Percentiles rank a stretch among this genome's conserved stretches.
These are phyloP conservation scores for Emergomyces africanus DNA, from an alignment of 2,329 filamentous ascomycete species.

Conservation along the genomic window DNA sequence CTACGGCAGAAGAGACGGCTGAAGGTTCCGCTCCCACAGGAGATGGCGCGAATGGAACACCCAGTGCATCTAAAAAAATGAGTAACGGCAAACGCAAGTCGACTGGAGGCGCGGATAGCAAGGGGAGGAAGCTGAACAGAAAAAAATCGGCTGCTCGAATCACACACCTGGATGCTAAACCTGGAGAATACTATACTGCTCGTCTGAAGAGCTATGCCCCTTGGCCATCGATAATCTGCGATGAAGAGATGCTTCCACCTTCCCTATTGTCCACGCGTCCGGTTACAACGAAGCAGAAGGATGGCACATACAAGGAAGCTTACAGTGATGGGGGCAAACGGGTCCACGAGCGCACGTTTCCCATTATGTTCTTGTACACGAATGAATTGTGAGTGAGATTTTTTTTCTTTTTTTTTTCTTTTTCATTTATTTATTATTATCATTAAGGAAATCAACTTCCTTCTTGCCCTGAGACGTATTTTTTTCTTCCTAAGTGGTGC, in stretches of 20 bases:
- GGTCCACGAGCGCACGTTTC: slow-evolving; percentile 71
- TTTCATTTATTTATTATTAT: slow-evolving; percentile 1
- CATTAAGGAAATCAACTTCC: background rate
- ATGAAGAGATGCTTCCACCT: slow-evolving; percentile 84
- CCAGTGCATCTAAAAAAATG: slow-evolving; percentile 38
- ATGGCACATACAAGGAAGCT: slow-evolving; percentile 78
- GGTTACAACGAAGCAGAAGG: slow-evolving; percentile 65
- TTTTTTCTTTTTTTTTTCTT: too few relatives aligned
- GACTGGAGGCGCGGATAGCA: slow-evolving; percentile 50
- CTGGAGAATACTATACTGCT: slow-evolving; percentile 84
- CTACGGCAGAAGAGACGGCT: slow-evolving; percentile 12
- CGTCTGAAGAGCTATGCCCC: slow-evolving; percentile 89
- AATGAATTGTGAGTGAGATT: slow-evolving; percentile 84
- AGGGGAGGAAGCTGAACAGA: slow-evolving; percentile 69
- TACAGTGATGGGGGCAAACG: slow-evolving; percentile 83
- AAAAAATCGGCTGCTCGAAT: slow-evolving; percentile 67
- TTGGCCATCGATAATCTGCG: slow-evolving; percentile 89
- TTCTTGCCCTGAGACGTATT: background rate
- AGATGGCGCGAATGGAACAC: slow-evolving; percentile 34
- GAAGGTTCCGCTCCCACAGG: slow-evolving; percentile 16
- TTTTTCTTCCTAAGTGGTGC: background rate
- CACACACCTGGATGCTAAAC: slow-evolving; percentile 64
- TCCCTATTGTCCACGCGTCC: slow-evolving; percentile 65
- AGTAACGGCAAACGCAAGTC: slow-evolving; percentile 58
- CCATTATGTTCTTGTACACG: slow-evolving; percentile 87